Percentiles rank a stretch among this genome's conserved stretches.
Conservation (phyloP, 306 rosid genomes). For the Pyrus betulifolia region DNA sequence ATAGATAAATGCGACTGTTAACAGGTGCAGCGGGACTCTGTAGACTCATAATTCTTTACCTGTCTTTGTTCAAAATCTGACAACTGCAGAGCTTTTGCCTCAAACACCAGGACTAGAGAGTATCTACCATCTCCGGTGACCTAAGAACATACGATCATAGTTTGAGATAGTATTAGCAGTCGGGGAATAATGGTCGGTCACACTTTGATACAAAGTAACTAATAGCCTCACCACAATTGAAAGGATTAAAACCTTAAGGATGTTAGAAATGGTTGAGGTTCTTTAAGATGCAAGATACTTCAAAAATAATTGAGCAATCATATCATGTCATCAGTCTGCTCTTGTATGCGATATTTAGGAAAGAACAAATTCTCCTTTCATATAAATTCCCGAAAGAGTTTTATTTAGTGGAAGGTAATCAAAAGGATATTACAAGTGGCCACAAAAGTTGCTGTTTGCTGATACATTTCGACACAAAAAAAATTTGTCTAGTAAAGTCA, state of each 20-base stretch:
- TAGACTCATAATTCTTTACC: conserved; percentile 30
- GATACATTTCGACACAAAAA: neutral
- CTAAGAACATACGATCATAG: conserved; percentile 31
- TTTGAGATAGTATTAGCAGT: neutral
- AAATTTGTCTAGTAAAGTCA: neutral
- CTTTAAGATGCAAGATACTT: neutral
- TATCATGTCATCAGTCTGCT: neutral
- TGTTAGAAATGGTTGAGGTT: neutral
- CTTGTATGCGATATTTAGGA: neutral
- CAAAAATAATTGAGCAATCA: neutral
- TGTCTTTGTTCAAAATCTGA: conserved; percentile 92
- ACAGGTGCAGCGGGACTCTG: neutral
- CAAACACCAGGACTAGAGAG: conserved; percentile 63
- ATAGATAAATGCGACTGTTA: neutral
- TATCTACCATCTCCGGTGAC: conserved; percentile 79
- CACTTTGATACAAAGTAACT: neutral
- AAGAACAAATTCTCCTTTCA: neutral
- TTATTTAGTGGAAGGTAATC: no score
- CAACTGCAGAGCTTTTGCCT: conserved; percentile 68
- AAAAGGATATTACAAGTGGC: neutral
- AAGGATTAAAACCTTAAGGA: neutral
- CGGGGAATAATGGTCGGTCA: neutral
- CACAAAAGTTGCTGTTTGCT: neutral
- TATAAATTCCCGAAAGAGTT: neutral
- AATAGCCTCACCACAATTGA: neutral